Base-by-base conservation (phyloP, 768 basidiomycete genomes). In the Mycena belliarum region DNA sequence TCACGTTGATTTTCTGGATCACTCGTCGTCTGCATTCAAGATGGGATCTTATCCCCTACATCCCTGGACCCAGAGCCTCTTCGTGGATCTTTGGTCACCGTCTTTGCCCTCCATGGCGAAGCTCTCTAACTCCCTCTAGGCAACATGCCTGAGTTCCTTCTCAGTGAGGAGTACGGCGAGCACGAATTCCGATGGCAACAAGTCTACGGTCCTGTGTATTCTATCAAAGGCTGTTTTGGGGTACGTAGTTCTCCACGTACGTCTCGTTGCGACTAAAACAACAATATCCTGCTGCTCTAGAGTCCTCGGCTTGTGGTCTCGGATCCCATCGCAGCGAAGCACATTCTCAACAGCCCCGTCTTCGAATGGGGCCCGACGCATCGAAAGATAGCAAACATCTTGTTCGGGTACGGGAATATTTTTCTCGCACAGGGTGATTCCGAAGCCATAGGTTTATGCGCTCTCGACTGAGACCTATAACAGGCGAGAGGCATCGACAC, bases 171-270 rank as follows among this genome's bases (percentile, higher is more conserved):
- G 42, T 50, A 56, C 47, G 55, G 55, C 41, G 41, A 56, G n/a
- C 48, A 50, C 15, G 55, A 56, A 44, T 56, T 56, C n/a, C 29
- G 28, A 24, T 56, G 55, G 48, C 48, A 35, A 12, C 25, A 56
- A 37, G 28, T 18, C 4, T 49, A 56, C 23, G 55, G 55, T 26
- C 41, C 18, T 3, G 41, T 49, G 8, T 56, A 55, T 49, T 25
- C 47, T 3, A 25, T 49, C 32, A 35, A 48, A 6, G 47, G 28
- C 8, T 55, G 29, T 43, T 49, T 55, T 12, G 46, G 47, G 47
- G 54, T 6, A 35, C 4, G 33, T 35, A 15, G 33, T 35, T 35
- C 33, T 35, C 33, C 12, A 15, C 16, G 11, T 15, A 15, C 12
- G 4, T 7, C 14, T 5, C n/a, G 28, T 52, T 26, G 11, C 20